phyloP scores from a whole-genome alignment of 495 filamentous ascomycete genomes.

The Penicillium egyptiacum region DNA sequence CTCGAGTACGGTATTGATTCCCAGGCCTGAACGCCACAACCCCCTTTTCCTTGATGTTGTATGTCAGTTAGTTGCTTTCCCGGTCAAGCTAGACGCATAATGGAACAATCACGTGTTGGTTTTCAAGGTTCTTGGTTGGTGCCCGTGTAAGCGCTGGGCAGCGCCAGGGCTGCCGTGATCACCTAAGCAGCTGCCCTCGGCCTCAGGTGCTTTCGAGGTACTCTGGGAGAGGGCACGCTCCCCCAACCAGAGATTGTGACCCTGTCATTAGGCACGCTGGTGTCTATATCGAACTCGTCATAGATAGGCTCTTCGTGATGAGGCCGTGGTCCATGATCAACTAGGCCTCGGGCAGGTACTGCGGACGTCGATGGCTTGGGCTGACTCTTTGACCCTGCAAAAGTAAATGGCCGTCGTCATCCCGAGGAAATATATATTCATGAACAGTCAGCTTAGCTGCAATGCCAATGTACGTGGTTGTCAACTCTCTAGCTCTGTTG shows the following conservation, averaged over 20 bases:
- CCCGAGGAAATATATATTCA: neutral
- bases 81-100: neutral
- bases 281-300: too few relatives aligned
- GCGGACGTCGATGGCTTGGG: neutral
- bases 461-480: neutral
- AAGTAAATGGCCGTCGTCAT: neutral
- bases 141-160: neutral
- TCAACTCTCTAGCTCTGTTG: neutral
- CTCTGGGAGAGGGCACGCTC: neutral
- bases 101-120: conserved; percentile 7
- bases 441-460: neutral
- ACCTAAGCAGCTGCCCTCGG: neutral
- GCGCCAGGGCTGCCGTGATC: neutral
- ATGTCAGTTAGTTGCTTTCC: neutral
- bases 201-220: neutral
- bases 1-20: neutral
- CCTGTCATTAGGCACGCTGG: neutral
- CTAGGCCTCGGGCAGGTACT: neutral
- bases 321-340: neutral
- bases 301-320: neutral
- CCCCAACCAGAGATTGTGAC: neutral
- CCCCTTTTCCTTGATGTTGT: conserved; percentile 1
- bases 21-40: neutral
- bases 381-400: neutral
- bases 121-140: neutral